Evolutionary conservation across 306 rosid genomes (phyloP).

Genomic region (Acacia crassicarpa): DNA sequence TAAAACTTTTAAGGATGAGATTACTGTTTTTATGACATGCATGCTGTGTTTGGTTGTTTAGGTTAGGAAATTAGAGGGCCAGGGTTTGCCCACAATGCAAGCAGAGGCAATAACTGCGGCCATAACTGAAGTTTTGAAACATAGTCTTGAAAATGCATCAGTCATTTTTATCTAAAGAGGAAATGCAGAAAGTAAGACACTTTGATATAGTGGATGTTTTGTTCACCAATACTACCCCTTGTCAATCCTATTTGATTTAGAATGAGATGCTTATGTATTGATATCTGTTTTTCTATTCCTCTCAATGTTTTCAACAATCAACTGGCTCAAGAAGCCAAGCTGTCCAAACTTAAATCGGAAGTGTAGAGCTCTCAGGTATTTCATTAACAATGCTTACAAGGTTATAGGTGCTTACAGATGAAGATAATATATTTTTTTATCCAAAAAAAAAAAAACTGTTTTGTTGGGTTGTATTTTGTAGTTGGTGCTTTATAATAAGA

Average conservation of each 20-base stretch:
- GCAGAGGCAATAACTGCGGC: constrained; percentile 95
- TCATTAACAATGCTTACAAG: not conserved
- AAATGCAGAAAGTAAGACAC: constrained; percentile 75
- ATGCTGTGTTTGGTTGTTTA: constrained; percentile 23
- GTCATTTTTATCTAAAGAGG: constrained; percentile 77
- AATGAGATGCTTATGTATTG: not conserved
- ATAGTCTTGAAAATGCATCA: constrained; percentile 83
- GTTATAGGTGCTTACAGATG: not conserved
- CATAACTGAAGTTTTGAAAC: constrained; percentile 83
- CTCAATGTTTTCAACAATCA: constrained; percentile 41
- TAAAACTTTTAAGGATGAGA: not conserved
- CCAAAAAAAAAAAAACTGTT: not conserved
- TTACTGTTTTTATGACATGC: not conserved
- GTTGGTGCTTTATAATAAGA: too few relatives aligned
- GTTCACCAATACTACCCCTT: not conserved
- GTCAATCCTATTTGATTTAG: not conserved
- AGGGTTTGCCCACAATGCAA: constrained; percentile 80
- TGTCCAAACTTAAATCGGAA: constrained; percentile 73
- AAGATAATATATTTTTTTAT: not conserved
- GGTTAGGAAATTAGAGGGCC: constrained; percentile 87
- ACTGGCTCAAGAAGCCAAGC: constrained; percentile 65
- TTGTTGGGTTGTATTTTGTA: not conserved
- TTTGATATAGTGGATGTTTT: not conserved
- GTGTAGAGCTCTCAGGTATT: constrained; percentile 79
- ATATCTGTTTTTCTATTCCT: not conserved